phyloP scores from a whole-genome alignment of 306 rosid species.

The Pterocarpus santalinus region DNA sequence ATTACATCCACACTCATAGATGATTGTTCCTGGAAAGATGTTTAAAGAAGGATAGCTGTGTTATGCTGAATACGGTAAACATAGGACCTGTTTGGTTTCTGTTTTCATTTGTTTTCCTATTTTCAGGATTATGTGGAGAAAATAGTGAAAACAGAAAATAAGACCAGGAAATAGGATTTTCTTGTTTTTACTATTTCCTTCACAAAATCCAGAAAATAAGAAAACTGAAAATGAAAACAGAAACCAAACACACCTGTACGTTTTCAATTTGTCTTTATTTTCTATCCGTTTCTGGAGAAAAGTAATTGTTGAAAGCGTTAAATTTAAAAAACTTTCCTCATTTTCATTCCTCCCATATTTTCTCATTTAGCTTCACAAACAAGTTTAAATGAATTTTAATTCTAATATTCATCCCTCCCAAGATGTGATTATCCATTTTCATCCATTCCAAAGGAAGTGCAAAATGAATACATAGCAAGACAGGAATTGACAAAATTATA shows the following conservation, averaged over 20 bases:
- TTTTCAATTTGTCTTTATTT: background rate
- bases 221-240: too few species aligned
- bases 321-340: background rate
- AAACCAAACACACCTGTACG: too few species aligned
- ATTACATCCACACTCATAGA: background rate
- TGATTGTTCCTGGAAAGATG: background rate
- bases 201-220: too few species aligned
- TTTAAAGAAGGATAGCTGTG: background rate
- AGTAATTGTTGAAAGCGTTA: background rate
- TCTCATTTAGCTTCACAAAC: background rate
- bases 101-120: too few species aligned
- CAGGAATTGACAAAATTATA: conserved; percentile 18
- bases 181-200: too few species aligned
- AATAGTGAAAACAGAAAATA: too few species aligned
- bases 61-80: background rate
- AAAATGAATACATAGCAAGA: conserved; percentile 10
- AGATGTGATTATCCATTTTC: conserved; percentile 7
- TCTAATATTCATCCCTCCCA: background rate
- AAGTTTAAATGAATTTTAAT: background rate
- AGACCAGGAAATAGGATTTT: too few species aligned
- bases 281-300: background rate
- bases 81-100: too few species aligned
- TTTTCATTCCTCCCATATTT: conserved; percentile 1
- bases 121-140: too few species aligned
- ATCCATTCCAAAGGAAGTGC: background rate